Evolutionary conservation across 179 eudicot species (phyloP).

Genomic region (Silene noctiflora): DNA sequence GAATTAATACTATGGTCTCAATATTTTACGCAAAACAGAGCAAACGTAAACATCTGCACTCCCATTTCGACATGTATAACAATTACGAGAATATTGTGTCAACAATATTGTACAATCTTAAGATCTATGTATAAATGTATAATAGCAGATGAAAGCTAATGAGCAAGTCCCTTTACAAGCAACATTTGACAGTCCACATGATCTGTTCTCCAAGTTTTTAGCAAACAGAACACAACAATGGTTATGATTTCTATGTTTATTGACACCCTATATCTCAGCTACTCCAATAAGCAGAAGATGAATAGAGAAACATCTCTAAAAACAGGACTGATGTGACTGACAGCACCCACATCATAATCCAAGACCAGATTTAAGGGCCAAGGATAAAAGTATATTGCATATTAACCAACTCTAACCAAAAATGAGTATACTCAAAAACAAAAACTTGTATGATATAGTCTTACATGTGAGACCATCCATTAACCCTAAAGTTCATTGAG

Average conservation of each 20-base stretch:
- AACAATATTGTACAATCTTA: not conserved
- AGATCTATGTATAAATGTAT: not conserved
- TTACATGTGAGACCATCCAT: not conserved
- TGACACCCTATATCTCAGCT: not conserved
- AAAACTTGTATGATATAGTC: not conserved
- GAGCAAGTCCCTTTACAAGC: not conserved
- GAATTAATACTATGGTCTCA: too few relatives aligned
- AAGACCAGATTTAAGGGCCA: not conserved
- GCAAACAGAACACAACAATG: not conserved
- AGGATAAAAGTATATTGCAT: not conserved
- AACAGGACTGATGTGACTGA: not conserved
- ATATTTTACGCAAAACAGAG: too few relatives aligned
- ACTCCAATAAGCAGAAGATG: not conserved
- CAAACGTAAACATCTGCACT: too few relatives aligned
- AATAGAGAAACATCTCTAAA: not conserved
- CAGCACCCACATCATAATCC: not conserved
- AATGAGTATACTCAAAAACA: constrained; percentile 6
- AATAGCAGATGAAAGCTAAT: not conserved
- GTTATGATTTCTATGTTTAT: not conserved
- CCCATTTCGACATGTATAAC: not conserved
- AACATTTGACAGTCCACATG: not conserved
- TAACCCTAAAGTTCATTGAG: too few relatives aligned
- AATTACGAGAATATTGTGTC: not conserved
- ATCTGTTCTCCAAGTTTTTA: not conserved
- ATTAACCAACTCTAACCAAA: not conserved